These are phyloP conservation scores for Lipomyces starkeyi DNA, from an alignment of 805 yeast genomes.

Conservation along the genomic window DNA sequence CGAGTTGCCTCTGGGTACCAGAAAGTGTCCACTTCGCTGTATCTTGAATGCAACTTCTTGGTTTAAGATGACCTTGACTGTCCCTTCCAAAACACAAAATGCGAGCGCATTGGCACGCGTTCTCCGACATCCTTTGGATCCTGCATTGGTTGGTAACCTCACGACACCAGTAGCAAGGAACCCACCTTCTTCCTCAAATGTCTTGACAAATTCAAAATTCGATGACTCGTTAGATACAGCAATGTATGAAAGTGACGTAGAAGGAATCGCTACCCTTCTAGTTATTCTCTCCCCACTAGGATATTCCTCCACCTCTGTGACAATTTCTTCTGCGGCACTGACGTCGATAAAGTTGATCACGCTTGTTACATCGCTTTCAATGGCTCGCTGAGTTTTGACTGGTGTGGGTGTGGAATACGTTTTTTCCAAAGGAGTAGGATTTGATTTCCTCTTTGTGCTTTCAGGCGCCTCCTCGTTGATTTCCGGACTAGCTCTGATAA, in stretches of 20 bases:
- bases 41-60: conserved; percentile 61
- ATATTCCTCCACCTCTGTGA: conserved; percentile 22
- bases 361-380: background rate
- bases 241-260: conserved; percentile 8
- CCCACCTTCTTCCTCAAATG: conserved; percentile 37
- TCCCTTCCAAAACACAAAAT: conserved; percentile 76
- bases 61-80: conserved; percentile 68
- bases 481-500: conserved; percentile 22
- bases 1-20: conserved; percentile 68
- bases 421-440: background rate
- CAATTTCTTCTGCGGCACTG: conserved; percentile 26
- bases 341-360: conserved; percentile 1
- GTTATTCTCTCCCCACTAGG: conserved; percentile 14
- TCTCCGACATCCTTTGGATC: conserved; percentile 59
- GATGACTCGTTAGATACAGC: conserved; percentile 10
- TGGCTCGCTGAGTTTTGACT: background rate
- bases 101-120: conserved; percentile 72
- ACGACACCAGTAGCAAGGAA: conserved; percentile 76
- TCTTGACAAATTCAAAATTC: conserved; percentile 30
- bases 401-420: background rate
- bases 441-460: too few relatives aligned
- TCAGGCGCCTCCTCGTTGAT: background rate
- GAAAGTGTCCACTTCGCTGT: conserved; percentile 75
- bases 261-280: conserved; percentile 16
- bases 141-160: conserved; percentile 65